A percentile compares a stretch with the other conserved stretches of the same genome.
These are phyloP conservation scores for Fusarium hostae DNA, from an alignment of 2,329 filamentous ascomycete species.

Conservation along the genomic window DNA sequence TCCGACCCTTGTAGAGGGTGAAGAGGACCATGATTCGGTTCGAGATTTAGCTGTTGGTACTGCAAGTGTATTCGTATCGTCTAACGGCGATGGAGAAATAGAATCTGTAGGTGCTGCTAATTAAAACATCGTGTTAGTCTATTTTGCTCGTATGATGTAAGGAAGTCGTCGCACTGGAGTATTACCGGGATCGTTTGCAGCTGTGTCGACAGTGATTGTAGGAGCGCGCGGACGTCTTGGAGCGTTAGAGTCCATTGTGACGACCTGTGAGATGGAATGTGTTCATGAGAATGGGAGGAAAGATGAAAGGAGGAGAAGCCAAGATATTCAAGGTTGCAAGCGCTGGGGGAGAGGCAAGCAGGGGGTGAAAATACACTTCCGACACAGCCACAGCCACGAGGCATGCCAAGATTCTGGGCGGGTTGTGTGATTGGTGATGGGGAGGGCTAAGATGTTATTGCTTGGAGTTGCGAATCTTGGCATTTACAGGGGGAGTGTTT, in stretches of 20 bases:
- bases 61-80: conserved; percentile 32
- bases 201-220: conserved; percentile 38
- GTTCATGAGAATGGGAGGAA: background rate
- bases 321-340: conserved; percentile 11
- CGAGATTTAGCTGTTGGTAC: conserved; percentile 26
- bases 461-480: background rate
- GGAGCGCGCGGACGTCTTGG: conserved; percentile 30
- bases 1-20: conserved; percentile 33
- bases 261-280: background rate
- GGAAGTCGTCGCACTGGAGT: conserved; percentile 30
- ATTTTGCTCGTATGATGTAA: background rate
- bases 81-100: conserved; percentile 27
- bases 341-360: background rate
- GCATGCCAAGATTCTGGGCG: conserved; percentile 11
- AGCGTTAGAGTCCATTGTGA: conserved; percentile 27
- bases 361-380: conserved; percentile 24
- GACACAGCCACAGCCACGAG: conserved; percentile 34
- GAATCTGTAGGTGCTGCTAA: conserved; percentile 15
- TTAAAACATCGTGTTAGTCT: background rate
- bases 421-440: conserved; percentile 9
- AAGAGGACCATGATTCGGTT: conserved; percentile 32
- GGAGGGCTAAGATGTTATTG: background rate
- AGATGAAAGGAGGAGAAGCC: conserved; percentile 13
- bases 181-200: conserved; percentile 36
- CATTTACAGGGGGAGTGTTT: background rate